These are phyloP conservation scores for Pseudovirgaria hyperparasitica DNA, from an alignment of 2,329 filamentous ascomycete species.

Conservation along the genomic window DNA sequence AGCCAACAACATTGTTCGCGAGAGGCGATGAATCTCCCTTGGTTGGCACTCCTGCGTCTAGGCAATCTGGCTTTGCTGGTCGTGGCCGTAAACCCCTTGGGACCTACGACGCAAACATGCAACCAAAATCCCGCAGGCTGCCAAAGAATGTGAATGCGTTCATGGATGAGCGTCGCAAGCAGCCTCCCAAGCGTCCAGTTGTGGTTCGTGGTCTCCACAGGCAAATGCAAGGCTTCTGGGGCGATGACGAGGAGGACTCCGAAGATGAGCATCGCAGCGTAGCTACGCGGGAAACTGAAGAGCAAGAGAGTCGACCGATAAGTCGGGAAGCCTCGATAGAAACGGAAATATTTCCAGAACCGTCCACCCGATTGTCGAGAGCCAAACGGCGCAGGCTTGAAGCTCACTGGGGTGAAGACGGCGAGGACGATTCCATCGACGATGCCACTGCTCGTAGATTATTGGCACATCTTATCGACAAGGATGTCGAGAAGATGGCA, in stretches of 20 bases:
- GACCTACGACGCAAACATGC: constrained; percentile 30
- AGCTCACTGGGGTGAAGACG: constrained; percentile 33
- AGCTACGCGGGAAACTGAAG: constrained; percentile 65
- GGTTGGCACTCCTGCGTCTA: constrained; percentile 48
- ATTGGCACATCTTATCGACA: constrained; percentile 36
- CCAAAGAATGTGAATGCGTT: constrained; percentile 32
- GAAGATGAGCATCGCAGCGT: constrained; percentile 60
- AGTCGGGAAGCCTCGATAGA: constrained; percentile 50
- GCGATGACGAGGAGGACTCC: constrained; percentile 74
- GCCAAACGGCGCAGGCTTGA: constrained; percentile 33
- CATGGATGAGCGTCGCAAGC: constrained; percentile 46
- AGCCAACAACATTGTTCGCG: constrained; percentile 39
- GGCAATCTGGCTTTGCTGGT: constrained; percentile 26
- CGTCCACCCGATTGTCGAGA: constrained; percentile 30
- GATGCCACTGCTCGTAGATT: constrained; percentile 32
- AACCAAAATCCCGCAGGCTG: constrained; percentile 24
- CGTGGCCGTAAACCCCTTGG: constrained; percentile 29
- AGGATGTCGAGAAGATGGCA: constrained; percentile 57
- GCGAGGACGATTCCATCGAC: constrained; percentile 35
- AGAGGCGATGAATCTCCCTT: constrained; percentile 48
- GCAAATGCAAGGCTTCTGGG: constrained; percentile 58
- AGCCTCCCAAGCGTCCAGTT: constrained; percentile 43
- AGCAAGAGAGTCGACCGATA: constrained; percentile 67
- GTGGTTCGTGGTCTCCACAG: constrained; percentile 71
- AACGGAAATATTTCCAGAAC: constrained; percentile 40